These are phyloP conservation scores for Alternaria hordeiaustralica DNA, from an alignment of 2,329 filamentous ascomycete species.

Conservation along the genomic window DNA sequence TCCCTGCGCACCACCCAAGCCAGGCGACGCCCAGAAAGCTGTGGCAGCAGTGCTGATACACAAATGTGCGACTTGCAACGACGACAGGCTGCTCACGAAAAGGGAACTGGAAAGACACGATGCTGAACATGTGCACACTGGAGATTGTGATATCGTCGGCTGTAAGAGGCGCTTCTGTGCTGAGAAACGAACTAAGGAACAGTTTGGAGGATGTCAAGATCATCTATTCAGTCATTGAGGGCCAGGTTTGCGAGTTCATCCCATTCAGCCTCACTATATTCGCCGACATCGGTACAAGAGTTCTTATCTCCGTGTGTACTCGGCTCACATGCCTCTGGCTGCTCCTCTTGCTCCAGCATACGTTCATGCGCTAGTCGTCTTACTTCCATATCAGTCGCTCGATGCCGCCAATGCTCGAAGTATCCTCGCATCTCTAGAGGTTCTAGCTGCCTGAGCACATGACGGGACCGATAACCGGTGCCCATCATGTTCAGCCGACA, in stretches of 20 bases:
- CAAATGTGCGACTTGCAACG: slow-evolving; percentile 29
- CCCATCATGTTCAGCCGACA: background rate
- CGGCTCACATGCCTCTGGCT: background rate
- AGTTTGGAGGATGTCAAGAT: slow-evolving; percentile 9
- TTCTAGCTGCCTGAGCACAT: background rate
- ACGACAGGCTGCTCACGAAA: slow-evolving; percentile 33
- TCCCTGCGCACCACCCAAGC: slow-evolving; percentile 14
- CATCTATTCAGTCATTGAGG: slow-evolving; percentile 10
- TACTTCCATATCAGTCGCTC: background rate
- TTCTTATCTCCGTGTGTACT: background rate
- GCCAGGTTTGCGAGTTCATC: background rate
- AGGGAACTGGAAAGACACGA: slow-evolving; percentile 31
- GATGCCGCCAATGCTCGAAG: background rate
- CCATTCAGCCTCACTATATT: background rate
- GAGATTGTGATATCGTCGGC: slow-evolving; percentile 15
- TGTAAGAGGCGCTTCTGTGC: slow-evolving; percentile 39
- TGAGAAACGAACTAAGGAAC: slow-evolving; percentile 2
- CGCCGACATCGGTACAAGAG: background rate
- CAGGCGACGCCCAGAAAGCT: slow-evolving; percentile 19
- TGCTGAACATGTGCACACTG: slow-evolving; percentile 34
- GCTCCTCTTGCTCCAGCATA: background rate
- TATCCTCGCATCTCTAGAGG: background rate
- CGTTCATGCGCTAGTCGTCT: background rate
- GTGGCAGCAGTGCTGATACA: slow-evolving; percentile 18
- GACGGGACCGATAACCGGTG: background rate